Base-by-base conservation (phyloP, 2,329 filamentous ascomycete species). In the Trichoderma sp. region DNA sequence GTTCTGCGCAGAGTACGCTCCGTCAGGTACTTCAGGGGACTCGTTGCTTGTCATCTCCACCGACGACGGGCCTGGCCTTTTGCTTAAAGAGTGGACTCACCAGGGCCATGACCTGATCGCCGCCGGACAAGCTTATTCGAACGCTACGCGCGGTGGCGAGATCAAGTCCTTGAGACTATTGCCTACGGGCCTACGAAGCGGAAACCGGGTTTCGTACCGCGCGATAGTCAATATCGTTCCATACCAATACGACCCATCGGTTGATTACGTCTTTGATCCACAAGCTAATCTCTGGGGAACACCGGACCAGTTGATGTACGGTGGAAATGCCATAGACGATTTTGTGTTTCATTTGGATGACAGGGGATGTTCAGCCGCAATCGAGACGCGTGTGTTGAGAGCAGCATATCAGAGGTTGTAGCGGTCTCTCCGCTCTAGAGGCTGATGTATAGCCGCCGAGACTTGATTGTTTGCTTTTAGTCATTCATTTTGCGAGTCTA, bases 301-400 rank as follows among this genome's bases (percentile, higher is more conserved):
- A 40, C 43, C 57, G 11, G 73, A 73, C 24, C 49, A 53, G 29
- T 31, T 73, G 6, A 72, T 65, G 47, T 74, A 74, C n/a, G 72
- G 73, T 3, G 69, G 68, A 24, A 27, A 71, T 7, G 68, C 58
- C 0, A 62, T 70, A 5, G 71, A 74, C 62, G 73, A 74, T 16
- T 71, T 72, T 67, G 59, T 72, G 29, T 71, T 72, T 61, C 49
- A 62, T 37, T 5, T 72, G 11, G 60, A 69, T 10, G 56, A 27
- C 13, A 33, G 68, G 10, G 53, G 62, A 1, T 33, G 31, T 11
- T 56, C 62, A 16, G 65, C 59, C 8, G 58, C 68, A 10, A 56
- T 71, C 21, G 49, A 40, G 24, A 60, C 71, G 49, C 72, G 68
- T 0, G 68, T 67, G 11, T 19, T 70, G 49, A 68, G 72, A 35